Evolutionary conservation across 2,329 filamentous ascomycete species (phyloP).

Genomic region (Endoconidiophora laricicola): DNA sequence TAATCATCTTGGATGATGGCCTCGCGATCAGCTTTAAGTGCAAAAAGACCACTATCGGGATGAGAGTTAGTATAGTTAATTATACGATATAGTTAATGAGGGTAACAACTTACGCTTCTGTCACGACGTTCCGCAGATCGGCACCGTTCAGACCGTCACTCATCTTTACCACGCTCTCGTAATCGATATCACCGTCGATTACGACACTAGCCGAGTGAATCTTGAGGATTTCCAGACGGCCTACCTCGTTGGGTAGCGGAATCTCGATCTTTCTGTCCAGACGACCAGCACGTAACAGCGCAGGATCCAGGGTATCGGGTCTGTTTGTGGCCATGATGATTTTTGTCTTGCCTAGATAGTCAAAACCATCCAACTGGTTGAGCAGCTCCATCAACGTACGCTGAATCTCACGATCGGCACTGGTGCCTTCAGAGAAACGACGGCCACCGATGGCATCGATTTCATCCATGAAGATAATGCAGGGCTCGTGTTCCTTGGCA

Average conservation of each 20-base stretch:
- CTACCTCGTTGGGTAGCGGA: slow-evolving; percentile 89
- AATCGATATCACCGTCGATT: slow-evolving; percentile 90
- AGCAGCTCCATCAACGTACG: slow-evolving; percentile 96
- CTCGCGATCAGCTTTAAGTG: slow-evolving; percentile 96
- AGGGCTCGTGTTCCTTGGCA: slow-evolving; percentile 97
- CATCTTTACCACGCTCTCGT: slow-evolving; percentile 99
- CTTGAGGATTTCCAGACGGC: slow-evolving; percentile 91
- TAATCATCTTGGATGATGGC: slow-evolving; percentile 96
- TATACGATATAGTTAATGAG: neutral
- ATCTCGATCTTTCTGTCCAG: slow-evolving; percentile 98
- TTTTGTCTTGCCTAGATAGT: slow-evolving; percentile 98
- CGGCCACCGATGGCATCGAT: slow-evolving; percentile 97
- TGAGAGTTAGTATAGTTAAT: slow-evolving; percentile 17
- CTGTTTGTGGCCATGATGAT: slow-evolving; percentile 99
- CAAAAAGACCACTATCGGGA: slow-evolving; percentile 61
- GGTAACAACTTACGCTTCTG: slow-evolving; percentile 71
- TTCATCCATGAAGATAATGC: slow-evolving; percentile 99
- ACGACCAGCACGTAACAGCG: slow-evolving; percentile 77
- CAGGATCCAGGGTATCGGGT: slow-evolving; percentile 88
- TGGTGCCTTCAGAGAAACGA: slow-evolving; percentile 92
- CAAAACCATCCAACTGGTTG: slow-evolving; percentile 96
- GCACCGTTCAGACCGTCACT: slow-evolving; percentile 95
- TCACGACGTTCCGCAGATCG: slow-evolving; percentile 93
- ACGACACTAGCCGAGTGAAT: slow-evolving; percentile 81
- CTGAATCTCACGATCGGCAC: slow-evolving; percentile 94